Evolutionary conservation across 2,329 filamentous ascomycete species (phyloP).

Genomic region (Hypoxylon sp.): DNA sequence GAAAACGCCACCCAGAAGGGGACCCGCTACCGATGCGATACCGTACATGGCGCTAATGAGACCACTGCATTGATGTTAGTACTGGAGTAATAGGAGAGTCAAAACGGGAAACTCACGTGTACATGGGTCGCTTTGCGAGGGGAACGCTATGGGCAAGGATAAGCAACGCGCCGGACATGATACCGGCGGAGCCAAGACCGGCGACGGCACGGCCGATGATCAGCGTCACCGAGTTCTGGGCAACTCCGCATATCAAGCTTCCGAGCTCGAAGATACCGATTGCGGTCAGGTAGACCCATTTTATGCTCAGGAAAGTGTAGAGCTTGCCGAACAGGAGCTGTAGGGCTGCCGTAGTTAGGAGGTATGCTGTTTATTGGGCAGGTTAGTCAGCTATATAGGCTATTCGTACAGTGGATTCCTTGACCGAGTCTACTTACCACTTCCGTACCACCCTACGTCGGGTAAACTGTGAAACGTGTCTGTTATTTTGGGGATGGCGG

Average conservation of each 20-base stretch:
- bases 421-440: conserved; percentile 45
- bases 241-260: conserved; percentile 57
- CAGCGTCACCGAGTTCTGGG: conserved; percentile 50
- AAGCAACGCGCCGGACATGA: conserved; percentile 58
- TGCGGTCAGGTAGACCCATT: conserved; percentile 56
- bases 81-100: neutral
- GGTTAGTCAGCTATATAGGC: conserved; percentile 19
- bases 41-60: conserved; percentile 57
- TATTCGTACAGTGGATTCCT: conserved; percentile 1
- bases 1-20: conserved; percentile 54
- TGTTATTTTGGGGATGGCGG: conserved; percentile 60
- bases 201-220: conserved; percentile 53
- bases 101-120: conserved; percentile 24
- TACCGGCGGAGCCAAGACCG: conserved; percentile 58
- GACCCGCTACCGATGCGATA: conserved; percentile 57
- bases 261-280: conserved; percentile 60
- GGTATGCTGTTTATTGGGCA: conserved; percentile 52
- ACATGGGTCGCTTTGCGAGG: conserved; percentile 48
- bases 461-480: conserved; percentile 58
- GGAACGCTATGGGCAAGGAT: conserved; percentile 56
- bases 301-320: conserved; percentile 60
- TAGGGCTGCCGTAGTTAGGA: conserved; percentile 58
- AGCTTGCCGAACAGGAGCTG: conserved; percentile 58
- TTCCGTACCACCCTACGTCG: conserved; percentile 66
- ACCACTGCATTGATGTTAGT: conserved; percentile 32